Percentiles rank a stretch among this genome's conserved stretches.
phyloP scores from a whole-genome alignment of 805 yeast species.

The Priceomyces melissophilus region DNA sequence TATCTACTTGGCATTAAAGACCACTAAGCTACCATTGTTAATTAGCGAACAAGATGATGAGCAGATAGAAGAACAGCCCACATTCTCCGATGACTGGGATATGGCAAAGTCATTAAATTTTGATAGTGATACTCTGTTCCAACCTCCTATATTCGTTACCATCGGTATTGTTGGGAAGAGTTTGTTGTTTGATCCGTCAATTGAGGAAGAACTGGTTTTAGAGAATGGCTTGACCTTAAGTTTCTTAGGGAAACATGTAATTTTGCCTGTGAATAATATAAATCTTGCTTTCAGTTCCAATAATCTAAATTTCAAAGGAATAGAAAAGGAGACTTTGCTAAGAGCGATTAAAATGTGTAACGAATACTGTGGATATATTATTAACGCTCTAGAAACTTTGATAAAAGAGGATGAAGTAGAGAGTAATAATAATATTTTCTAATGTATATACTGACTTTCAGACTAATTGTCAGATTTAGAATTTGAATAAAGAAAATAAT shows the following conservation, averaged over 20 bases:
- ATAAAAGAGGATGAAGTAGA: conserved; percentile 38
- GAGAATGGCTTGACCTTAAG: conserved; percentile 79
- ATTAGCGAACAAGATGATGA: conserved; percentile 67
- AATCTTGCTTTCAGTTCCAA: conserved; percentile 52
- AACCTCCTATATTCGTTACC: conserved; percentile 76
- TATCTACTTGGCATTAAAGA: conserved; percentile 72
- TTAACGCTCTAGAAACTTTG: conserved; percentile 51
- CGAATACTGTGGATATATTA: conserved; percentile 60
- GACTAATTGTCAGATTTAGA: not conserved
- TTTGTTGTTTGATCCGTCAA: conserved; percentile 77
- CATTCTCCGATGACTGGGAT: conserved; percentile 87
- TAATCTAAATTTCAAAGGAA: conserved; percentile 51
- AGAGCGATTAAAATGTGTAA: conserved; percentile 58
- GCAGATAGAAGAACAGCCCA: conserved; percentile 83
- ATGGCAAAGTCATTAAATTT: conserved; percentile 46
- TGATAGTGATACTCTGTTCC: conserved; percentile 30
- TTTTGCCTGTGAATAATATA: conserved; percentile 71
- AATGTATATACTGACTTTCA: not conserved
- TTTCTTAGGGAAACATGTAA: conserved; percentile 63
- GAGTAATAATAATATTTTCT: conserved; percentile 24
- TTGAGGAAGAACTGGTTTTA: conserved; percentile 83
- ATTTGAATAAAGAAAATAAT: not conserved
- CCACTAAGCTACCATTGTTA: conserved; percentile 72
- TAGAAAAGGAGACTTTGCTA: conserved; percentile 44
- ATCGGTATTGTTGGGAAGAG: conserved; percentile 70